Evolutionary conservation across 192 early-diverging fungal genomes (phyloP), one percentile per base, ranked within the genome.

Genomic region (Coemansia sp.): DNA sequence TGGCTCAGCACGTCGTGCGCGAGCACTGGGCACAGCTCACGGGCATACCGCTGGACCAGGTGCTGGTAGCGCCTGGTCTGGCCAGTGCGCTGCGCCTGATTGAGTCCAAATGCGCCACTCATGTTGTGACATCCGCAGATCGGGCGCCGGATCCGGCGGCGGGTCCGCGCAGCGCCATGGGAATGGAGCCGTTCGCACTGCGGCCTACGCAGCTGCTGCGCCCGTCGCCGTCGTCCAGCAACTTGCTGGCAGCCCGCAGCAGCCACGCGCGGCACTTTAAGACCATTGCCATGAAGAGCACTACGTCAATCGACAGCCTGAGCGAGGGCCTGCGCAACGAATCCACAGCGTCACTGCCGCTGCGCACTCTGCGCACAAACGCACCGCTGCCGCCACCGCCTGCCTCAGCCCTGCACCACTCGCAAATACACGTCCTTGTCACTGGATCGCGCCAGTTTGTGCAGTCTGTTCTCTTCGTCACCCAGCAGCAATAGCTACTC

Each of bases 1-100:
- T 76, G 37, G 57, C 66, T 13, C 72, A 76, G 48, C 57, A 76
- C 23, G 66, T 69, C 8, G 55, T 69, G 42, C 72, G 72, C 38
- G 72, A 76, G 38, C 57, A 61, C 59, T 76, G 72, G 72, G 50
- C 72, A 13, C 62, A 76, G 59, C 36, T 70, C 28, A 61, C 56
- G 5, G 72, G 72, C 5, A 38, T 65, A 20, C 45, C 28, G 13
- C 36, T 54, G 2, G 66, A 76, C 21, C 66, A 70, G 56, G 60
- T 70, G 13, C 47, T 49, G 33, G 59, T 76, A 35, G 72, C 67
- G 18, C 72, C 72, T 5, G 62, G 63, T 31, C 46, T 76, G 51
- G 58, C 55, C n/a, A 52, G 63, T 42, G 72, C 72, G 6, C 44
- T 57, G 28, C 52, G 51, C 51, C 33, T 64, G 23, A 69, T 69